Evolutionary conservation across 225 moss, liverwort and hornwort species (phyloP).

Genomic region (Ulota crispa): DNA sequence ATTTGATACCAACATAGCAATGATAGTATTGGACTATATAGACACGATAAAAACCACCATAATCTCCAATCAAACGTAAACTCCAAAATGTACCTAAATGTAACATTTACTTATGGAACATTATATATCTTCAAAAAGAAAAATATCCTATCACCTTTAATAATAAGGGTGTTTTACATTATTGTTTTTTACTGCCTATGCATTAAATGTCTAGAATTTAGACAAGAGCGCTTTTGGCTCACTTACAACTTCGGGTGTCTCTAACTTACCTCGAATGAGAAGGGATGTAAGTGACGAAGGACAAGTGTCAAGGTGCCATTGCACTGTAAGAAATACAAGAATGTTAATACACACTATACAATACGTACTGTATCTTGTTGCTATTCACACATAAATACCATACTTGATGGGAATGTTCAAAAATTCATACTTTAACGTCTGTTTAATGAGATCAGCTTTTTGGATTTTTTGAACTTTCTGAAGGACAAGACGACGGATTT

Average conservation of each 20-base stretch:
- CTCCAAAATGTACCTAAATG: no score
- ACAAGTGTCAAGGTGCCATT: not conserved
- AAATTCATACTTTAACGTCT: not conserved
- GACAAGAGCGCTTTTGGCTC: not conserved
- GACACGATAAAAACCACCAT: no score
- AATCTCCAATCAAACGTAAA: no score
- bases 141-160: no score
- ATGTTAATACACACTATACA: no score
- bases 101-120: no score
- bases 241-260: not conserved
- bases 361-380: not conserved
- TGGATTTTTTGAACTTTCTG: not conserved
- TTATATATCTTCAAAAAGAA: no score
- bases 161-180: not conserved
- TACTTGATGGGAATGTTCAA: not conserved
- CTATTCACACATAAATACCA: accelerated
- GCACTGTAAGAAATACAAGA: not conserved
- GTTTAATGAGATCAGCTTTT: not conserved
- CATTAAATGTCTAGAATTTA: not conserved
- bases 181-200: not conserved
- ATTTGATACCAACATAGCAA: no score
- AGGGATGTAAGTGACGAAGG: no score
- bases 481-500: not conserved
- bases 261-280: not conserved
- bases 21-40: no score